A percentile compares a stretch with the other conserved stretches of the same genome.
These are phyloP conservation scores for Pythium periplocum DNA, from an alignment of 352 stramenopile species.

Conservation along the genomic window DNA sequence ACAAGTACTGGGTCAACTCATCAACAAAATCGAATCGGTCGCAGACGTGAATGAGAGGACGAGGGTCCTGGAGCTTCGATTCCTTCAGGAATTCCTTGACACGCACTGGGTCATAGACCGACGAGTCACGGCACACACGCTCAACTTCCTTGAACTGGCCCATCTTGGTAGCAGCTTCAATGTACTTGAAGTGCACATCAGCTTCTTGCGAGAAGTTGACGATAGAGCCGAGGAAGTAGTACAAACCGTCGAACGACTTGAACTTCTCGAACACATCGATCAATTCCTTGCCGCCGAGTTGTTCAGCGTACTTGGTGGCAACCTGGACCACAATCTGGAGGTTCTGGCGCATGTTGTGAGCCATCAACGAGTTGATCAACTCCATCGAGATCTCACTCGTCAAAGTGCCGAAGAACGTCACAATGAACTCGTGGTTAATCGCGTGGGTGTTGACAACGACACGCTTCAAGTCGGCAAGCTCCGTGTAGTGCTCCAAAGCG, in stretches of 20 bases:
- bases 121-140: conserved; percentile 99
- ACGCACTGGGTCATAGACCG: conserved; percentile 98
- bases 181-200: conserved; percentile 99
- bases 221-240: conserved; percentile 99
- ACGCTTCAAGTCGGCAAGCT: conserved; percentile 97
- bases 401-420: conserved; percentile 98
- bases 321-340: conserved; percentile 99
- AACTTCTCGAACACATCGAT: conserved; percentile 99
- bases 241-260: conserved; percentile 97
- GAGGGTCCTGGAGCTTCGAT: conserved; percentile 98
- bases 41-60: conserved; percentile 99
- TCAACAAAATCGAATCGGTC: conserved; percentile 99
- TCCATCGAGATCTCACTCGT: conserved; percentile 97
- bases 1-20: conserved; percentile 99
- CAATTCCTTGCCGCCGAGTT: conserved; percentile 92
- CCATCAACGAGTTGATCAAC: conserved; percentile 97
- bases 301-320: conserved; percentile 91
- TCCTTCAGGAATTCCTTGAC: conserved; percentile 99
- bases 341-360: conserved; percentile 97
- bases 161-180: conserved; percentile 99
- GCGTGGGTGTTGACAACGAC: conserved; percentile 90
- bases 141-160: conserved; percentile 99
- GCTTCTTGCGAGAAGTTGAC: conserved; percentile 98
- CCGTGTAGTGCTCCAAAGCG: conserved; percentile 98
- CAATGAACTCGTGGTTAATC: conserved; percentile 97